A percentile compares a stretch with the other conserved stretches of the same genome.
phyloP scores from a whole-genome alignment of 352 stramenopile genomes.

The Pythium brachiatum region DNA sequence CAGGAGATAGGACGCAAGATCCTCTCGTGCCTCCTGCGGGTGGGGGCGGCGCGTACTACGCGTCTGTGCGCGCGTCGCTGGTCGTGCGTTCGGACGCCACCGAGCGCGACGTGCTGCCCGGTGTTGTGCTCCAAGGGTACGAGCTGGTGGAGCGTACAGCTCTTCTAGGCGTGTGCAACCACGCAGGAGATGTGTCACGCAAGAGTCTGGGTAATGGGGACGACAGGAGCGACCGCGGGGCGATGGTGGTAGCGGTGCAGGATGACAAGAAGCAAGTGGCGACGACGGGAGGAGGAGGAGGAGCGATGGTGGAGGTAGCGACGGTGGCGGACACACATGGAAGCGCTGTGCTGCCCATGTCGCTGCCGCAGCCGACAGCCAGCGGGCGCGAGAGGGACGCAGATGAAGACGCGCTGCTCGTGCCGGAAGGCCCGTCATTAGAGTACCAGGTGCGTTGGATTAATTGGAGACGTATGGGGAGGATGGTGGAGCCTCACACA shows the following conservation, averaged over 20 bases:
- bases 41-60: background rate
- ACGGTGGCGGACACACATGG: background rate
- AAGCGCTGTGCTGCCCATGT: background rate
- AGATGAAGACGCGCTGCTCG: conserved; percentile 6
- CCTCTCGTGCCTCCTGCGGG: too few relatives aligned
- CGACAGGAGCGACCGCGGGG: background rate
- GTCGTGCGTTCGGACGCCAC: background rate
- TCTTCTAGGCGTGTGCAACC: too few relatives aligned
- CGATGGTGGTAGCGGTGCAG: conserved; percentile 5
- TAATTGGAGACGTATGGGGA: background rate
- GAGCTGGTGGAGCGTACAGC: background rate
- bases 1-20: background rate
- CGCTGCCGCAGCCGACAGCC: background rate
- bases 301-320: background rate
- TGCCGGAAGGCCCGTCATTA: conserved; percentile 49
- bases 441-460: conserved; percentile 52
- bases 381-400: background rate
- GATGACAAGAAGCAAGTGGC: conserved; percentile 8
- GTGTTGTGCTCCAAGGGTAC: background rate
- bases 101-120: background rate
- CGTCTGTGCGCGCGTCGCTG: background rate
- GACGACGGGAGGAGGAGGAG: background rate
- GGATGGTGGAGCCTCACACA: background rate
- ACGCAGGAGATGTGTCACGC: too few relatives aligned
- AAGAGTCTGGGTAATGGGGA: background rate